Evolutionary conservation across 352 stramenopile genomes (phyloP), one percentile per base, ranked within the genome.

Genomic region (Thalassiosira ordinaria): DNA sequence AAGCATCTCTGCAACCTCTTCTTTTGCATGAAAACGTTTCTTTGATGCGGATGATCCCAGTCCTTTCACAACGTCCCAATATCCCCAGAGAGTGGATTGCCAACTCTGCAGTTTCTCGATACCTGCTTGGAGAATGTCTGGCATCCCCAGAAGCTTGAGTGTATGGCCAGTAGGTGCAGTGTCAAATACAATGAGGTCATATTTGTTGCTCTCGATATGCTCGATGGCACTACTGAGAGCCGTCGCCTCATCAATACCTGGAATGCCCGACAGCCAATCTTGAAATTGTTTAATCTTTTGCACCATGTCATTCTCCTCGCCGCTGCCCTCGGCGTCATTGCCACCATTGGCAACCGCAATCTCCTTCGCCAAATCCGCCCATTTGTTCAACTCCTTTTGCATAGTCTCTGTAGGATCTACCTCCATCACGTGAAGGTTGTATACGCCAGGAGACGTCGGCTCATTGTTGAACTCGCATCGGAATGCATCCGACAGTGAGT

Each of bases 101-200:
- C 79, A 87, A n/a, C 18, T 46, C 59, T 84, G 61, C 7, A 91
- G 31, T 61, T 91, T 93, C 52, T 86, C 85, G 44, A 92, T 79
- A 5, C 91, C 85, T 14, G 63, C 71, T 20, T 93, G 79, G 2
- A 95, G 75, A 18, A 95, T 86, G 27, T 89, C 80, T 16, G 91
- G 91, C 60, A 95, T 91, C 22, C 75, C 74, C 22, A 95, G 73
- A 11, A 95, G 73, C 44, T 91, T 87, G 8, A 95, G 82, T 2
- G 91, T 95, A 57, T 95, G 91, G 8, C 91, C 91, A 9, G 91
- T 95, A 6, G 91, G 91, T 22, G 91, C 91, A 6, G 91, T 95
- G 74, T 95, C 91, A 59, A 95, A 81, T 11, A 95, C 85, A 35
- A 94, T 82, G 18, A 84, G 33, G 37, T 92, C 87, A 55, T 89